phyloP scores from a whole-genome alignment of 306 rosid species.

The Inga laurina region DNA sequence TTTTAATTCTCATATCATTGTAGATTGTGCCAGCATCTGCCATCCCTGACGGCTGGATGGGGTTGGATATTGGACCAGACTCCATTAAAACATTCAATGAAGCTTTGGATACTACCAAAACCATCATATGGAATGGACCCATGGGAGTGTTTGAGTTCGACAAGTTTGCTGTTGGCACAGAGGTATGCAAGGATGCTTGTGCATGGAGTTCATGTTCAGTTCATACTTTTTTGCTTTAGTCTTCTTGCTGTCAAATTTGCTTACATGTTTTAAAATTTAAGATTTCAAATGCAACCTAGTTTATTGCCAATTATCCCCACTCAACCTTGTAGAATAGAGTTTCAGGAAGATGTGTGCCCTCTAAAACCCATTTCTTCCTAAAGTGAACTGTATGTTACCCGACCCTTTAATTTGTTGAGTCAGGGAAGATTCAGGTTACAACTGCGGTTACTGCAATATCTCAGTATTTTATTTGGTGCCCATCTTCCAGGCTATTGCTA shows the following conservation, averaged over 20 bases:
- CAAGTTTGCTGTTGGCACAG: conserved; percentile 94
- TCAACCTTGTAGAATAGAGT: neutral
- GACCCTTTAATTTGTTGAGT: neutral
- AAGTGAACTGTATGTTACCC: conserved; percentile 4
- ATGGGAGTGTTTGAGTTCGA: conserved; percentile 99
- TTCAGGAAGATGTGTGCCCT: conserved; percentile 20
- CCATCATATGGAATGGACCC: conserved; percentile 98
- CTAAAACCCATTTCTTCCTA: neutral
- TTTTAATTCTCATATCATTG: conserved; percentile 32
- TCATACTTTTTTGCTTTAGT: neutral
- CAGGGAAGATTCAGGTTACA: conserved; percentile 14
- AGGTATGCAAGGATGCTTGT: conserved; percentile 52
- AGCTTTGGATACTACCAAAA: conserved; percentile 83
- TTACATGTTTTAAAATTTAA: neutral
- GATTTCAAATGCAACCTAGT: neutral
- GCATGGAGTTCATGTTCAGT: conserved; percentile 2
- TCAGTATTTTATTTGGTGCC: neutral
- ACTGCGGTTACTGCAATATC: neutral
- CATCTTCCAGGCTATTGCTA: conserved; percentile 74
- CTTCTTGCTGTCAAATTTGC: neutral
- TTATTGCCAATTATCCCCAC: neutral
- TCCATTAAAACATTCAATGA: conserved; percentile 83
- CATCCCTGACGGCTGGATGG: conserved; percentile 99
- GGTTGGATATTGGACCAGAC: conserved; percentile 98
- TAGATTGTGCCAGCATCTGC: conserved; percentile 91